Percentiles rank a stretch among this genome's conserved stretches.
These are phyloP conservation scores for Gonium pectorale DNA, from an alignment of 139 green algal species.

Conservation along the genomic window DNA sequence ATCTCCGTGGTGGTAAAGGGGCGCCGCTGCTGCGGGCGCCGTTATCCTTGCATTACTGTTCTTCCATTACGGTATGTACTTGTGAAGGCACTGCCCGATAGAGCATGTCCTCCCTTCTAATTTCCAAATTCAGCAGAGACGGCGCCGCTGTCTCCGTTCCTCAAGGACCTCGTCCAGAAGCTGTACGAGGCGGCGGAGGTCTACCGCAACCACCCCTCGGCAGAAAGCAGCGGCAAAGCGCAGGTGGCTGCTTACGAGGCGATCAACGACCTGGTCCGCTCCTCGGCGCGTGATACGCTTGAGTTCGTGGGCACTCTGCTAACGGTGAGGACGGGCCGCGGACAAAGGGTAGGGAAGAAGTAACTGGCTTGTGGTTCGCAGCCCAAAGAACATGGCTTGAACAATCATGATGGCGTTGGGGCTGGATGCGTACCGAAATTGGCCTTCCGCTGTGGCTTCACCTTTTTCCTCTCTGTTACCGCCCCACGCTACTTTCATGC, in stretches of 20 bases:
- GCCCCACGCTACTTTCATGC: not conserved
- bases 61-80: too few relatives aligned
- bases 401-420: too few relatives aligned
- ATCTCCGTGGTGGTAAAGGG: too few relatives aligned
- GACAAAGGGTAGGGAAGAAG: not conserved
- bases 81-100: too few relatives aligned
- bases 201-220: constrained; percentile 46
- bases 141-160: constrained; percentile 84
- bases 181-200: constrained; percentile 75
- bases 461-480: not conserved
- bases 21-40: too few relatives aligned
- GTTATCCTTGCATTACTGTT: too few relatives aligned
- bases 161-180: constrained; percentile 87
- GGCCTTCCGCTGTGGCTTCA: too few relatives aligned
- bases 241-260: constrained; percentile 93
- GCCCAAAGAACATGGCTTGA: too few relatives aligned
- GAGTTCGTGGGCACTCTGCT: constrained; percentile 62
- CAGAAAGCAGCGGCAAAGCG: constrained; percentile 53
- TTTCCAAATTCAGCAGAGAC: constrained; percentile 73
- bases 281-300: constrained; percentile 78
- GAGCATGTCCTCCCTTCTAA: too few relatives aligned
- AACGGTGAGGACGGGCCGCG: not conserved
- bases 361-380: too few relatives aligned
- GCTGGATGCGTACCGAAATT: too few relatives aligned
- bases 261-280: constrained; percentile 95